A percentile compares a stretch with the other conserved stretches of the same genome.
Evolutionary conservation across 202 grass and related monocot genomes (phyloP).

Genomic region (Dendrocalamus latiflorus): DNA sequence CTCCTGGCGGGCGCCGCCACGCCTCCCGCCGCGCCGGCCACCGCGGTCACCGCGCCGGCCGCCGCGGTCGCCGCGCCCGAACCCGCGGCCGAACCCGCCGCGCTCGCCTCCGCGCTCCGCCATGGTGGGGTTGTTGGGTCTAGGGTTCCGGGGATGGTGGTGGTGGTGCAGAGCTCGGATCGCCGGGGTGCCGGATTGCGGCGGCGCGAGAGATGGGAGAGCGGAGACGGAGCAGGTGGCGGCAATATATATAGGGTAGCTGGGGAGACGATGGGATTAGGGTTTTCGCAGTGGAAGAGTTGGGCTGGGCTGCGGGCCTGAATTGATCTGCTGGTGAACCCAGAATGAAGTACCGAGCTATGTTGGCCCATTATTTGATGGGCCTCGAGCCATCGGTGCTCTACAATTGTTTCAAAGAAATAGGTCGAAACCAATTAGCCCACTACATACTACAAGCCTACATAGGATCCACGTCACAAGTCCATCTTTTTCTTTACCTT

Average conservation of each 20-base stretch:
- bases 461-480: no score
- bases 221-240: neutral
- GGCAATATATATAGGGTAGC: neutral
- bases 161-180: neutral
- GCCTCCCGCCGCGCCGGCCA: conserved; percentile 9
- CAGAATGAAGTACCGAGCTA: no score
- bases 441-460: no score
- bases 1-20: conserved; percentile 32
- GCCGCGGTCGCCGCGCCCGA: conserved; percentile 32
- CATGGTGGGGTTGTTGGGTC: conserved; percentile 14
- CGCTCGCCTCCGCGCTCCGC: conserved; percentile 31
- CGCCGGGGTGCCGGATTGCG: neutral
- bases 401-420: no score
- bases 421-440: no score
- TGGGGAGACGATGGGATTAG: conserved; percentile 12
- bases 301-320: neutral
- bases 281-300: neutral
- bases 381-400: no score
- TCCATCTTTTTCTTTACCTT: no score
- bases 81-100: conserved; percentile 39
- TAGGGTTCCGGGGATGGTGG: neutral
- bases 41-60: conserved; percentile 20
- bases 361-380: no score
- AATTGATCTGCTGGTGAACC: no score
- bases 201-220: neutral